A percentile compares a stretch with the other conserved stretches of the same genome.
These are phyloP conservation scores for Aureobasidium melanogenum DNA, from an alignment of 2,329 filamentous ascomycete species.

Conservation along the genomic window DNA sequence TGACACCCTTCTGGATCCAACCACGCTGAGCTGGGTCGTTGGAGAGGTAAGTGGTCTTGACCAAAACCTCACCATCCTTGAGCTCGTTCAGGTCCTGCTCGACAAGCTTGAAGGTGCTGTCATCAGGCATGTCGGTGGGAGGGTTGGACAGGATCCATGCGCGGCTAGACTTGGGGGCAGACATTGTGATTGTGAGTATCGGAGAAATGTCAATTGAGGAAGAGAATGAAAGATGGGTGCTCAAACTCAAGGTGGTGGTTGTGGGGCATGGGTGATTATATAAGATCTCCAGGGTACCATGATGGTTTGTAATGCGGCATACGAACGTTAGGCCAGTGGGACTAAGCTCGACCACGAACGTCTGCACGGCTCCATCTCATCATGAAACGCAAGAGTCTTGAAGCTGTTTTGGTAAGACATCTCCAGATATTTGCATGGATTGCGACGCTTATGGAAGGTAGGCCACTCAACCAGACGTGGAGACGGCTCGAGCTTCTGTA, in stretches of 20 bases:
- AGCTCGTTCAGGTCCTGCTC: constrained; percentile 28
- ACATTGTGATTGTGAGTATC: neutral
- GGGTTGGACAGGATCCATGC: constrained; percentile 8
- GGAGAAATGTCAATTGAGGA: neutral
- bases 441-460: neutral
- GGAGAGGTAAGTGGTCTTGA: constrained; percentile 40
- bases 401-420: neutral
- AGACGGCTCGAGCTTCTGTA: neutral
- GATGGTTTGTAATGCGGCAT: constrained; percentile 2
- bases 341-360: neutral
- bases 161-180: neutral
- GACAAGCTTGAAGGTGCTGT: constrained; percentile 28
- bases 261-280: neutral
- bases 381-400: neutral
- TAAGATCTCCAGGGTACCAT: neutral
- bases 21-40: constrained; percentile 46
- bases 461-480: neutral
- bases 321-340: neutral
- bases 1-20: constrained; percentile 35
- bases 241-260: neutral
- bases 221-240: neutral
- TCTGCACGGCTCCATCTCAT: neutral
- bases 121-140: constrained; percentile 9
- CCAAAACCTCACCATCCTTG: constrained; percentile 34
- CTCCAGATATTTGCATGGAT: constrained; percentile 8